These are phyloP conservation scores for Rhynchospora pubera DNA, from an alignment of 176 grass and related monocot genomes.

Conservation along the genomic window DNA sequence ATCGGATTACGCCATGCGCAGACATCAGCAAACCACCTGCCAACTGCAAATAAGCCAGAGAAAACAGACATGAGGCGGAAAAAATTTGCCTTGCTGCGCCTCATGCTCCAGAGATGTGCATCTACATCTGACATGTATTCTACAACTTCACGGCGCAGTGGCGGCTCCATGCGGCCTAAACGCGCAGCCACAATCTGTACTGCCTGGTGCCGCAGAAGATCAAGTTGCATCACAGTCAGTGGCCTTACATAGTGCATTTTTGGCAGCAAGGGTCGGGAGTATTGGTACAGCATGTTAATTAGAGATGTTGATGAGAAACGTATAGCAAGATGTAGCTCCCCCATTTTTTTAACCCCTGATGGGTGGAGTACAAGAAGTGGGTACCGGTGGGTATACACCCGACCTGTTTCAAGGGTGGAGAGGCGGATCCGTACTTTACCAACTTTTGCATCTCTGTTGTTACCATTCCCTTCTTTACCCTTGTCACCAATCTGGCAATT, in stretches of 20 bases:
- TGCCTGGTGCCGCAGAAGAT: conserved; percentile 75
- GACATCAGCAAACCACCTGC: conserved; percentile 81
- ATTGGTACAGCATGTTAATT: conserved; percentile 81
- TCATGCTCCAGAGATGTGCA: conserved; percentile 97
- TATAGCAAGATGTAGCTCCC: conserved; percentile 85
- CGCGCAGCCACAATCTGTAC: conserved; percentile 85
- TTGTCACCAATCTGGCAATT: conserved; percentile 82
- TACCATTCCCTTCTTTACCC: conserved; percentile 33
- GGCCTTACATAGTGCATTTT: conserved; percentile 96
- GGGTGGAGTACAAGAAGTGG: conserved; percentile 88
- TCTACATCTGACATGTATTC: conserved; percentile 96
- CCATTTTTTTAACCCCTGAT: conserved; percentile 98
- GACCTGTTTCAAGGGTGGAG: conserved; percentile 88
- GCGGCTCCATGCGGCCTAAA: conserved; percentile 87
- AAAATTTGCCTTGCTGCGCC: conserved; percentile 91
- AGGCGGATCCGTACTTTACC: conserved; percentile 92
- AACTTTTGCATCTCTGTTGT: conserved; percentile 72
- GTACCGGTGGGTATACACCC: conserved; percentile 88
- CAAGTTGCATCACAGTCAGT: conserved; percentile 76
- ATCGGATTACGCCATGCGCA: conserved; percentile 85
- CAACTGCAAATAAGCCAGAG: conserved; percentile 57
- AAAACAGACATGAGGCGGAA: conserved; percentile 93
- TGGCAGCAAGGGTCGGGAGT: conserved; percentile 74
- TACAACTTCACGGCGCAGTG: conserved; percentile 88
- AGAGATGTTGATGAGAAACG: conserved; percentile 83